Evolutionary conservation across 148 eudicot genomes (phyloP), one percentile per base, ranked within the genome.

Genomic region (Chenopodium suecicum): DNA sequence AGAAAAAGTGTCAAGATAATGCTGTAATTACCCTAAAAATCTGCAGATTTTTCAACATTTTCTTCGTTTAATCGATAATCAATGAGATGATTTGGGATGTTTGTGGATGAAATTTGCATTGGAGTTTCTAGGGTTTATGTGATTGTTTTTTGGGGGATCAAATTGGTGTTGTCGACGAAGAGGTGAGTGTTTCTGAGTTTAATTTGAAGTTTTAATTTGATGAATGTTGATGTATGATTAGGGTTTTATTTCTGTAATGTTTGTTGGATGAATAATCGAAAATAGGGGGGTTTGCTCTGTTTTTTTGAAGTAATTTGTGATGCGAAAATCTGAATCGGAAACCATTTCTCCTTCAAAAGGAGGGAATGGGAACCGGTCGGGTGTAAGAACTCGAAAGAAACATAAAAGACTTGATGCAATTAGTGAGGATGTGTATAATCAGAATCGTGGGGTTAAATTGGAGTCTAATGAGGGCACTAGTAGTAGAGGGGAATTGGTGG

Each of bases 361-460:
- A 68, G 82, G 89, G 85, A 83, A 77, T 73, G 85, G 85, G 80
- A 78, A 82, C 85, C 86, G 83, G 73, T 83, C 86, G 86, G 86
- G 90, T 32, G 74, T 54, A 13, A 91, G 89, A 83, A 88, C 84
- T 68, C 86, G 88, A 75, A 93, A 89, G 87, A 95, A 95, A 87
- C 97, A 90, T 78, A 95, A 95, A 85, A 89, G 85, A 80, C 89
- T 95, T 73, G 94, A 95, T 84, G 91, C 96, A 27, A 93, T 95
- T 27, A 85, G 89, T 86, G 98, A 95, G 34, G 87, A 89, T 64
- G 88, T 78, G 3, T 93, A 90, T 78, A 91, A 75, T 83, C 79
- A 71, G 79, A 92, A 84, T 71, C 82, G 70, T n/a, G 75, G 73
- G 79, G 81, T 80, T 63, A 80, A 83, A 63, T 69, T 41, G 50